Evolutionary conservation across 164 flowering plant genomes (phyloP), one percentile per base, ranked within the genome.

Genomic region (Chimonanthus salicifolius): DNA sequence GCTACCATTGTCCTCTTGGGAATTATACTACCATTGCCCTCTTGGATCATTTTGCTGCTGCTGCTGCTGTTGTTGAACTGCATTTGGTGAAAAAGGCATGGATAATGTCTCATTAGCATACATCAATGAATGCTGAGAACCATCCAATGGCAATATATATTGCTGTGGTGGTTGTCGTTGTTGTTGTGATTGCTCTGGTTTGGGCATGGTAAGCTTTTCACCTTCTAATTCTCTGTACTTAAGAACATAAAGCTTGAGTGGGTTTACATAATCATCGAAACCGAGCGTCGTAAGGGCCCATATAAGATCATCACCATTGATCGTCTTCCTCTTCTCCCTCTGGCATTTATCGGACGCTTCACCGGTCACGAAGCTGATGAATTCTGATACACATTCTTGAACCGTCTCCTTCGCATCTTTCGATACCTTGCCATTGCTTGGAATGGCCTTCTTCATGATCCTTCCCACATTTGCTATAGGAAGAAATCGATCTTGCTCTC

Each of bases 321-420:
- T 82, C 3, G 97, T 92, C 85, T 88, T 92, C 20, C 97, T 85
- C 76, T 90, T 92, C 89, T 92, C 97, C 78, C 83, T 88, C 74
- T 83, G 90, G 80, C 97, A 92, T 84, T 84, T 88, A 75, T 88
- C 89, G 7, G 94, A 83, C 15, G 94, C 97, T 79, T 92, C 97
- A 5, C 85, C 81, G 0, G 97, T 92, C 2, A 92, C 89, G 72
- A 92, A 92, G 67, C 92, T 83, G 71, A 90, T 86, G 84, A 90
- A 92, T 86, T 92, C 97, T 3, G 92, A 80, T 3, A 84, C 90
- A 83, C 94, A 91, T 71, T 89, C 97, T 83, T 91, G 97, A 81
- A 91, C 83, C 48, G 85, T 88, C 74, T 91, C 89, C 74, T 88
- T 92, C 2, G 90, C 88, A 75, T 88, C 92, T 78, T 90, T 92